These are phyloP conservation scores for Penicillium mononematosum DNA, from an alignment of 495 filamentous ascomycete genomes.

Conservation along the genomic window DNA sequence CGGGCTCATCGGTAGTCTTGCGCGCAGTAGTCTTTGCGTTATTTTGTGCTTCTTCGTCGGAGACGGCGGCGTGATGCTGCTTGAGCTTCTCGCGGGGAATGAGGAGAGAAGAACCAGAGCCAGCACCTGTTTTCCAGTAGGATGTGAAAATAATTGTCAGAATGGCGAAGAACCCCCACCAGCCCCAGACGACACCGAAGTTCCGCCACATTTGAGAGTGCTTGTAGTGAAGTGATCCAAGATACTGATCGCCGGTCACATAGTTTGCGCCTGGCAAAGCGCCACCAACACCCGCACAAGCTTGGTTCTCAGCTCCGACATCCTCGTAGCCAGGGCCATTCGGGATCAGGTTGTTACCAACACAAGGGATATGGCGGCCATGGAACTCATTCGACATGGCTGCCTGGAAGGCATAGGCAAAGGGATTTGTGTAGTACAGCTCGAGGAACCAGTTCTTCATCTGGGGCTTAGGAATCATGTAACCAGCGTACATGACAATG, in stretches of 20 bases:
- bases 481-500: conserved; percentile 56
- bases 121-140: conserved; percentile 33
- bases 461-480: conserved; percentile 60
- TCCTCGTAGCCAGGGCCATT: conserved; percentile 31
- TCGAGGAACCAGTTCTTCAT: conserved; percentile 78
- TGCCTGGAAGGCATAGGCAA: conserved; percentile 70
- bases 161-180: conserved; percentile 39
- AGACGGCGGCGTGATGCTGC: conserved; percentile 15
- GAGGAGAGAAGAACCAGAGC: conserved; percentile 29
- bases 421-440: conserved; percentile 68
- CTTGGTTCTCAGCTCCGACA: conserved; percentile 27
- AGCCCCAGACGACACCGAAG: conserved; percentile 44
- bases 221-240: conserved; percentile 48
- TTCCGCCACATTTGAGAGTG: conserved; percentile 45
- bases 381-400: conserved; percentile 66
- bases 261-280: conserved; percentile 41
- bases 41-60: conserved; percentile 31
- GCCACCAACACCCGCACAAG: conserved; percentile 55
- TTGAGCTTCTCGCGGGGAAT: conserved; percentile 42
- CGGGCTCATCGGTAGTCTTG: conserved; percentile 7
- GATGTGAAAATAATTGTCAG: conserved; percentile 35
- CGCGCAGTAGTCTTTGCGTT: conserved; percentile 20
- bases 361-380: conserved; percentile 47
- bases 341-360: conserved; percentile 46
- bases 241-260: conserved; percentile 49